A percentile compares a stretch with the other conserved stretches of the same genome.
These are phyloP conservation scores for Haematococcus lacustris DNA, from an alignment of 139 green algal genomes.

Conservation along the genomic window DNA sequence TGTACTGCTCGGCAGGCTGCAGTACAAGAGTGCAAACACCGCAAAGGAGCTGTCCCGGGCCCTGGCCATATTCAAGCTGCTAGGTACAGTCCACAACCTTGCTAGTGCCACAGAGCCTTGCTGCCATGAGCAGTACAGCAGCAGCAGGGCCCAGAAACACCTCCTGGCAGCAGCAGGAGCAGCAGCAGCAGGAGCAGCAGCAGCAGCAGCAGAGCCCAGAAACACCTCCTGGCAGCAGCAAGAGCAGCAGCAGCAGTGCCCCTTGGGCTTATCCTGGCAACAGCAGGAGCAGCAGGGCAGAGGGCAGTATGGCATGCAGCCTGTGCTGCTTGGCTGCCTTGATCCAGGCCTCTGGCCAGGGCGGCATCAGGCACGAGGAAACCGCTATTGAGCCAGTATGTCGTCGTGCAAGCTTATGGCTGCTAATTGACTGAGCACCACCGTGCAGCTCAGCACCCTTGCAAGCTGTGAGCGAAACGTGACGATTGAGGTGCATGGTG, in stretches of 20 bases:
- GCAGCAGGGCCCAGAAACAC: not conserved
- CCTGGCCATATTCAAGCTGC: conserved; percentile 4
- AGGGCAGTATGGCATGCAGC: no score
- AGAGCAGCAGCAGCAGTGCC: not conserved
- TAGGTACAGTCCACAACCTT: not conserved
- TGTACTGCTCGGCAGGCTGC: conserved; percentile 1
- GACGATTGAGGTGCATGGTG: not conserved
- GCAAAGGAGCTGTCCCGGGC: not conserved
- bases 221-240: not conserved
- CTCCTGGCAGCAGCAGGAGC: not conserved
- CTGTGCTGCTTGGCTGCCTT: not conserved
- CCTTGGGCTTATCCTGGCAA: not conserved
- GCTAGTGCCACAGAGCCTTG: not conserved
- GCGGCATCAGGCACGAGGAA: not conserved
- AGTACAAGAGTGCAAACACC: conserved; percentile 4
- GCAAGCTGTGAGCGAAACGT: not conserved
- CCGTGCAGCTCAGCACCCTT: not conserved
- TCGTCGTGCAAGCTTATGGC: not conserved
- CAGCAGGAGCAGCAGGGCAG: no score
- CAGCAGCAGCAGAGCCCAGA: not conserved
- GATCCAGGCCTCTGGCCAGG: not conserved
- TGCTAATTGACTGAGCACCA: not conserved
- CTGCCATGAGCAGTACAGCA: not conserved
- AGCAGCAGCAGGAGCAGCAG: no score
- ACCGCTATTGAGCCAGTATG: not conserved